Percentiles rank a stretch among this genome's conserved stretches.
Evolutionary conservation across 75 land plant species (phyloP).

Genomic region (Pinus albicaulis): DNA sequence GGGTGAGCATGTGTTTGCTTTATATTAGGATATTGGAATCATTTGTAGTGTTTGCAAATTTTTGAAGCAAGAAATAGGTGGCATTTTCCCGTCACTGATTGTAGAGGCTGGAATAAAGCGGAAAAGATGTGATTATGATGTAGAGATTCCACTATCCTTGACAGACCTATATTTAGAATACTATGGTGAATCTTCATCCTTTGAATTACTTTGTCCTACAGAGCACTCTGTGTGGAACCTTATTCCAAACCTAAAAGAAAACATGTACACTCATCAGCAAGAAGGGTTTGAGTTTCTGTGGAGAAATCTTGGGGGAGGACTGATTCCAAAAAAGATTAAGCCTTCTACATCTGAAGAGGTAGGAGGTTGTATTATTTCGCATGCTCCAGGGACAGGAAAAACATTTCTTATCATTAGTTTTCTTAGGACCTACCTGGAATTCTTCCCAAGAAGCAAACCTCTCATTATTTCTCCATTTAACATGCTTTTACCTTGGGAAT

Average conservation of each 20-base stretch:
- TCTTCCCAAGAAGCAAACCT: conserved; percentile 52
- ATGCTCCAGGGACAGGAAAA: conserved; percentile 91
- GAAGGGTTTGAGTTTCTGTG: conserved; percentile 77
- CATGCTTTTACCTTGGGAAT: conserved; percentile 73
- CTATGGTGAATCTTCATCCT: background rate
- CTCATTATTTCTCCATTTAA: conserved; percentile 63
- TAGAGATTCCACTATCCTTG: background rate
- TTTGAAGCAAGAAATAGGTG: conserved; percentile 33
- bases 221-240: conserved; percentile 53
- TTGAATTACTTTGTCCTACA: background rate
- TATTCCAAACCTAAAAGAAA: conserved; percentile 28
- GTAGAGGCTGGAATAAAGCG: background rate
- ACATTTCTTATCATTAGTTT: conserved; percentile 52
- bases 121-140: conserved; percentile 1
- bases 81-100: conserved; percentile 28
- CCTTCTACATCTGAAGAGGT: conserved; percentile 8
- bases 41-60: conserved; percentile 44
- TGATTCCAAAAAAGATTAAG: conserved; percentile 27
- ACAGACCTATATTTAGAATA: background rate
- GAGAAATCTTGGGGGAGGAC: conserved; percentile 49
- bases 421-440: conserved; percentile 39
- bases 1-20: conserved; percentile 24
- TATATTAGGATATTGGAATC: conserved; percentile 50
- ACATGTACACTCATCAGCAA: conserved; percentile 55
- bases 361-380: conserved; percentile 73